Conservation (phyloP, 1,139 yeast species). For the Kazachstania sp. region DNA sequence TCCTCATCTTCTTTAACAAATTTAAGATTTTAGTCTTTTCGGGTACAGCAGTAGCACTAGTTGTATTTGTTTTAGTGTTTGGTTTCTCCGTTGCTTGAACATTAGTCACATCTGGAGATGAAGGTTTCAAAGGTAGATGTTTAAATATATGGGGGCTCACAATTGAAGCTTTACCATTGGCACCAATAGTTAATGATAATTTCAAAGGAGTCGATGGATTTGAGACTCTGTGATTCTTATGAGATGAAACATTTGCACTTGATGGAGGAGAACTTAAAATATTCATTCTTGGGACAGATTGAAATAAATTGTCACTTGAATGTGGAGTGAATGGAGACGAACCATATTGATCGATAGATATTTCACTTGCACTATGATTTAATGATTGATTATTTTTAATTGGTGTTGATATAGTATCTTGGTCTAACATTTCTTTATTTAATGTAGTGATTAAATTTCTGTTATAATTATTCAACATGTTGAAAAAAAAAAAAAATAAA, state of each 20-base stretch:
- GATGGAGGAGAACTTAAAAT: slow-evolving; percentile 19
- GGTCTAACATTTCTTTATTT: background rate
- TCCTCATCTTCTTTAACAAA: slow-evolving; percentile 22
- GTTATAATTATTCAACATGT: background rate
- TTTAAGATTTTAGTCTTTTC: slow-evolving; percentile 17
- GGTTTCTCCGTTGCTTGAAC: background rate
- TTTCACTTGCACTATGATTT: background rate
- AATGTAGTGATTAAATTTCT: background rate
- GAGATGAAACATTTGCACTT: slow-evolving; percentile 6
- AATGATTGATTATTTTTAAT: background rate
- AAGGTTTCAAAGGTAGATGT: background rate
- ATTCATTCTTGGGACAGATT: slow-evolving; percentile 14
- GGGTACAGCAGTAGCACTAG: slow-evolving; percentile 5
- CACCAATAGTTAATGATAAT: slow-evolving; percentile 18
- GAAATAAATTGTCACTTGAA: slow-evolving; percentile 13
- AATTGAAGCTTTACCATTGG: slow-evolving; percentile 23
- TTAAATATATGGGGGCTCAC: slow-evolving; percentile 6
- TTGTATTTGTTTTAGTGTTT: background rate
- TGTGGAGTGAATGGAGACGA: slow-evolving; percentile 11
- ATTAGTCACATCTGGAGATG: background rate
- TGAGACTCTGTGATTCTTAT: too few relatives aligned
- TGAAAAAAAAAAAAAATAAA: too few relatives aligned
- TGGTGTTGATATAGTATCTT: background rate
- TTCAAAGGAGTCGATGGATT: slow-evolving; percentile 8
- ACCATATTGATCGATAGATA: background rate